Percentiles rank a stretch among this genome's conserved stretches.
These are phyloP conservation scores for Aaosphaeria arxii DNA, from an alignment of 2,329 filamentous ascomycete genomes.

Conservation along the genomic window DNA sequence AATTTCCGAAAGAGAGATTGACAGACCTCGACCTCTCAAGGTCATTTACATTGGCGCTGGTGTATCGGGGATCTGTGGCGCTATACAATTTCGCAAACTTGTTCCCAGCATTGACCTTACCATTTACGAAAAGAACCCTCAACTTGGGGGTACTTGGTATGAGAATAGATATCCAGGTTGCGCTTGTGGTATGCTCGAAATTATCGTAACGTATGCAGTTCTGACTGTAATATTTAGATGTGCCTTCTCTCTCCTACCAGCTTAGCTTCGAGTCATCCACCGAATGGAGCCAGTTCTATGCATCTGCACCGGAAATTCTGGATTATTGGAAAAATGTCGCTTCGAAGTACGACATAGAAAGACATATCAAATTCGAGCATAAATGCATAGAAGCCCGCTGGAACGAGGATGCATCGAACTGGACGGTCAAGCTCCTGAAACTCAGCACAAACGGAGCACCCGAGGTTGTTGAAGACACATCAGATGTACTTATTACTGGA, in stretches of 20 bases:
- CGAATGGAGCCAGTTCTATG: background rate
- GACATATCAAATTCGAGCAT: background rate
- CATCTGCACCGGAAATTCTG: background rate
- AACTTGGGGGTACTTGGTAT: slow-evolving; percentile 10
- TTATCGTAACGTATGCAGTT: no score
- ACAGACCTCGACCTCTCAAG: background rate
- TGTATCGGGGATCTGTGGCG: background rate
- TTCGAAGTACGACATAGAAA: background rate
- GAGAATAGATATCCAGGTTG: slow-evolving; percentile 12
- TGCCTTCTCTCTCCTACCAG: background rate
- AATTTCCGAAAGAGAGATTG: background rate
- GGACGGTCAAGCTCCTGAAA: background rate
- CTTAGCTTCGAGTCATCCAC: background rate
- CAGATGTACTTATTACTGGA: background rate
- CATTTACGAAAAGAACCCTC: slow-evolving; percentile 46
- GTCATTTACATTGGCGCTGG: background rate
- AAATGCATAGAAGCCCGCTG: background rate
- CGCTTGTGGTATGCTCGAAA: no score
- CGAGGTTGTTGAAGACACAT: background rate
- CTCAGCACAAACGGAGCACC: background rate
- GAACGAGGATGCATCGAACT: background rate
- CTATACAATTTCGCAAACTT: background rate
- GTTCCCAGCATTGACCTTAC: slow-evolving; percentile 48
- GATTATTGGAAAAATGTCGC: background rate
- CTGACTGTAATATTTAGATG: background rate